Evolutionary conservation across 768 basidiomycete genomes (phyloP), one percentile per base, ranked within the genome.

Genomic region (Xerocomellus intermedius): DNA sequence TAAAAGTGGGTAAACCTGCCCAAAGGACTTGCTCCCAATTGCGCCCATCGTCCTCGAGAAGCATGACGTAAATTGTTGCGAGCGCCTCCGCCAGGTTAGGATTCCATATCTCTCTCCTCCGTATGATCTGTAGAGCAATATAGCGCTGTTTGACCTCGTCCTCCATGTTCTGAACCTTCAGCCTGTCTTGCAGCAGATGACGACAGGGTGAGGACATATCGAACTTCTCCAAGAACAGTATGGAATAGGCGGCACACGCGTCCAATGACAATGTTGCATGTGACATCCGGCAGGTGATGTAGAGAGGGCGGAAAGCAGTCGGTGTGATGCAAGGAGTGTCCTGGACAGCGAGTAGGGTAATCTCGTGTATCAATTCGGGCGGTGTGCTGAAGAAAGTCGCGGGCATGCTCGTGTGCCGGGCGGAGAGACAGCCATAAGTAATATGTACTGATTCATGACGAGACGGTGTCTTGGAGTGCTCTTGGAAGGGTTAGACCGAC

Each of bases 61-160:
- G 69, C 81, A 87, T 84, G 35, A 79, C 64, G 62, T 80, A 84
- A 48, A 81, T 75, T 0, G 76, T 75, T 72, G 80, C 80, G 30
- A 87, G 65, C 12, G 76, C 77, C 53, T 80, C 76, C 0, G 68
- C 71, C 9, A 82, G 64, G 16, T 59, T 51, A 28, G 74, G 67
- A 54, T 75, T 62, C 58, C 75, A 67, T 28, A 78, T 52, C 3
- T 68, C 63, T 4, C 69, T 69, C n/a, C 57, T 60, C 21, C 74
- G 75, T 65, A 85, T 74, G 48, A 76, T 64, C 14, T 77, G 73
- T n/a, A 83, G 72, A 0, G 77, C 77, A 2, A 50, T 54, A 53
- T 75, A 77, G 2, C 84, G 76, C 24, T 74, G 74, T 42, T 68
- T 67, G 32, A 83, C 66, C 63, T 86, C 85, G 44, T 64, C 39